phyloP scores from a whole-genome alignment of 257 asterid species.

The Linaria vulgaris region DNA sequence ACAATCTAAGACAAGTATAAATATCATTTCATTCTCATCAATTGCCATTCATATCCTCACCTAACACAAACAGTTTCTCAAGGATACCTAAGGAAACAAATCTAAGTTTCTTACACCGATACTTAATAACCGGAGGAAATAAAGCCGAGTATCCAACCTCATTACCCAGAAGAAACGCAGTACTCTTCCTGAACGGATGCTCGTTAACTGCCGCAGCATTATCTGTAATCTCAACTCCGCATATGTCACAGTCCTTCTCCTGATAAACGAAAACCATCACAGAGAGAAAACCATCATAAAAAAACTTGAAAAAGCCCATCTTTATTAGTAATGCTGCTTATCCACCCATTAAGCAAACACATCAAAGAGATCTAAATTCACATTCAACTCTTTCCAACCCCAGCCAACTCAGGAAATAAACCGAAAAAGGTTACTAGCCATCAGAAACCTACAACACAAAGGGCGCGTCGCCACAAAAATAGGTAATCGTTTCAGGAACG shows the following conservation, averaged over 20 bases:
- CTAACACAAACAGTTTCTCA: background rate
- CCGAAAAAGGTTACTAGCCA: too few species aligned
- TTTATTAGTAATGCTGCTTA: background rate
- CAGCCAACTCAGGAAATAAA: too few species aligned
- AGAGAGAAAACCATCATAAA: slow-evolving; percentile 20
- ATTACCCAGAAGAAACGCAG: slow-evolving; percentile 95
- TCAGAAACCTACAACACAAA: too few species aligned
- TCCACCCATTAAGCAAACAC: background rate
- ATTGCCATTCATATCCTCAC: slow-evolving; percentile 1
- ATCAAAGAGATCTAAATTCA: too few species aligned
- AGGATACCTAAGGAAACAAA: background rate
- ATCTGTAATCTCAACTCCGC: slow-evolving; percentile 96
- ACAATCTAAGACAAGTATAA: background rate
- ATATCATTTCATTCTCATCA: slow-evolving; percentile 10
- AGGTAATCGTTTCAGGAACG: too few species aligned
- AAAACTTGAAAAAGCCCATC: background rate
- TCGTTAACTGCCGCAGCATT: slow-evolving; percentile 65
- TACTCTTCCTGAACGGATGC: slow-evolving; percentile 88
- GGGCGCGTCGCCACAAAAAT: too few species aligned
- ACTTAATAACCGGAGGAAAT: slow-evolving; percentile 5
- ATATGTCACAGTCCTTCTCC: slow-evolving; percentile 91
- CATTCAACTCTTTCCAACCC: background rate
- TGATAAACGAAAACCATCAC: slow-evolving; percentile 29
- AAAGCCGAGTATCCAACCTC: slow-evolving; percentile 54
- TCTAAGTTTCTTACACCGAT: background rate